Evolutionary conservation across 805 yeast genomes (phyloP).

Genomic region (Tetrapisispora namnaoensis): DNA sequence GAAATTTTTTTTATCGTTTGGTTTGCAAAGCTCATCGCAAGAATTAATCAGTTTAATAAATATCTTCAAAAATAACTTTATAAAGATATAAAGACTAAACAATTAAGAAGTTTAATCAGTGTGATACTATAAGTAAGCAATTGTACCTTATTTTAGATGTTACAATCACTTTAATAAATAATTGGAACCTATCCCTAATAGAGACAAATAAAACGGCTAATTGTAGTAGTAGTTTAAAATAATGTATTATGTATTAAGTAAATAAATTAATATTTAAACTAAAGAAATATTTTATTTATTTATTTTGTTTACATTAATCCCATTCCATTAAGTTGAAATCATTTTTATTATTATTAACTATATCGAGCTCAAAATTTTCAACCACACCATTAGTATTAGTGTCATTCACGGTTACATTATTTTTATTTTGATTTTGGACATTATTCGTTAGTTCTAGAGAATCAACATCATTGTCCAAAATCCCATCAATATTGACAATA

Average conservation of each 20-base stretch:
- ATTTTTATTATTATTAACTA: slow-evolving; percentile 14
- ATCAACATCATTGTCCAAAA: background rate
- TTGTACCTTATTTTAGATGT: too few relatives aligned
- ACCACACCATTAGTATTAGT: background rate
- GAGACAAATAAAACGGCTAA: too few relatives aligned
- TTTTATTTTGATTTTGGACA: background rate
- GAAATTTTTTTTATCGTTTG: background rate
- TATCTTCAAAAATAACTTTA: too few relatives aligned
- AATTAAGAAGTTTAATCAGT: too few relatives aligned
- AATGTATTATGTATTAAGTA: background rate
- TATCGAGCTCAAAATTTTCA: slow-evolving; percentile 13
- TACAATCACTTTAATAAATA: too few relatives aligned
- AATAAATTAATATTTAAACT: background rate
- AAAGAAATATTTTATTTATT: background rate
- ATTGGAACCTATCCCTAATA: too few relatives aligned
- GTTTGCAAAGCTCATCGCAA: background rate
- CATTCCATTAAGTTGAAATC: slow-evolving; percentile 22
- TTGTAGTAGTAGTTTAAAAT: too few relatives aligned
- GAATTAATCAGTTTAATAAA: too few relatives aligned
- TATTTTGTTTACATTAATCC: slow-evolving; percentile 8
- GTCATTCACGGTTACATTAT: background rate
- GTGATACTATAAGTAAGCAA: too few relatives aligned
- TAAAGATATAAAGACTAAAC: too few relatives aligned
- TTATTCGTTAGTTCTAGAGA: background rate
- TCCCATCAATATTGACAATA: slow-evolving; percentile 3